Evolutionary conservation across 106 monocot genomes (phyloP), one percentile per base, ranked within the genome.

Genomic region (Platanthera guangdongensis): DNA sequence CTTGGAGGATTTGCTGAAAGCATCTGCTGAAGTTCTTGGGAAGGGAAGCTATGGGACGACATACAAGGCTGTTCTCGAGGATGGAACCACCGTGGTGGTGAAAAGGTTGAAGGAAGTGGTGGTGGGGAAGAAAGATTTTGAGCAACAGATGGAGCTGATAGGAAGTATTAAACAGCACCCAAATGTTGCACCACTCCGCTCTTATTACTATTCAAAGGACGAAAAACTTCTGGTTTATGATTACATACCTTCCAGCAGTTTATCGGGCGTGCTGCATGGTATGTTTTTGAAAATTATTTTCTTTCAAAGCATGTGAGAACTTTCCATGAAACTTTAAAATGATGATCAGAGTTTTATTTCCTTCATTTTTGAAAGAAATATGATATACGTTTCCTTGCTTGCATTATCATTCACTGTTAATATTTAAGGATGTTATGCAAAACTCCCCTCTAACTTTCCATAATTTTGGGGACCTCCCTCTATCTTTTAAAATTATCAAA

Each of bases 191-290:
- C 91, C 91, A 28, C 89, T 99, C 52, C 87, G 97, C 57, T 89
- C 94, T 76, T 99, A 99, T 82, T 99, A 94, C 81, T 94, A 91
- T 74, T 99, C 97, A 51, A 99, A 99, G 80, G 94, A 94, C 75
- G 97, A 99, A 82, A 99, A 94, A 69, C 94, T 99, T 82, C 88
- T 99, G 25, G 94, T 99, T 72, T 91, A 82, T 76, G 97, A 99
- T 32, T 92, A 87, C 75, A 46, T 94, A 8, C 74, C 84, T 74
- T 51, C 64, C 50, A 91, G 97, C 52, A 99, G 80, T 84, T 86
- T 99, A 47, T 75, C 86, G 7, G 50, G 82, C 18, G 77, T 84
- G 7, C 81, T 99, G 73, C 97, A 99, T 79, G 97, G 97, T 99
- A 93, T 45, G 82, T 15, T 76, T 71, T 47, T 48, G n/a, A 70